These are phyloP conservation scores for Aegilops umbellulata DNA, from an alignment of 176 grass and related monocot species.

Conservation along the genomic window DNA sequence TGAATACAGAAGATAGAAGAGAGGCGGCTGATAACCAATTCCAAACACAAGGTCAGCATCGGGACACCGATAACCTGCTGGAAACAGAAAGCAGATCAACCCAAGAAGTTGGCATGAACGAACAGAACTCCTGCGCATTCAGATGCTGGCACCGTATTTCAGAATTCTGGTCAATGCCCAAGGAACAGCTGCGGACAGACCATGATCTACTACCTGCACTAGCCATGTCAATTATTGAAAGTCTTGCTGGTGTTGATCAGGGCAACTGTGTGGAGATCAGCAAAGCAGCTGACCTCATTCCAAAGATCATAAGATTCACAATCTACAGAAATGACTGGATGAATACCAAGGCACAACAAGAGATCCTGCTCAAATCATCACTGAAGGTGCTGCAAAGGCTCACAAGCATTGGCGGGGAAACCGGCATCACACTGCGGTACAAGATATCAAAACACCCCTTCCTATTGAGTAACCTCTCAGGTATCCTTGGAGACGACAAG, in stretches of 20 bases:
- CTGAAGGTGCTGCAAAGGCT: conserved; percentile 5
- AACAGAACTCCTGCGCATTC: background rate
- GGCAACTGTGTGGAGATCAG: background rate
- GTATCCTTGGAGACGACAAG: background rate
- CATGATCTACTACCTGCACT: background rate
- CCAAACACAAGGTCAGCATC: too few relatives aligned
- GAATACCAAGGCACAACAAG: background rate
- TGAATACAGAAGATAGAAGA: too few relatives aligned
- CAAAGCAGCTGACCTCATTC: background rate
- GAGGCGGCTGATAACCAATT: too few relatives aligned
- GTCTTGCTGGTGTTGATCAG: background rate
- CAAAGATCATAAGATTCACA: conserved; percentile 10
- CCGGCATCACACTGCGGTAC: background rate
- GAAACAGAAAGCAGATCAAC: background rate
- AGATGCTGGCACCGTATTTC: background rate
- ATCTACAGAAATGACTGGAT: background rate
- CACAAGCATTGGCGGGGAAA: background rate
- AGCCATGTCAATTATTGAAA: background rate
- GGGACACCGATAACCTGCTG: background rate
- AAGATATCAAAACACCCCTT: background rate
- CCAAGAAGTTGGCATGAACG: background rate
- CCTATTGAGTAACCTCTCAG: background rate
- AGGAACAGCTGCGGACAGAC: background rate
- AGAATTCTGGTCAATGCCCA: background rate
- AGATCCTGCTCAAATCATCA: background rate